Percentiles rank a stretch among this genome's conserved stretches.
phyloP scores from a whole-genome alignment of 495 filamentous ascomycete species.

The Pyrenula massariospora region DNA sequence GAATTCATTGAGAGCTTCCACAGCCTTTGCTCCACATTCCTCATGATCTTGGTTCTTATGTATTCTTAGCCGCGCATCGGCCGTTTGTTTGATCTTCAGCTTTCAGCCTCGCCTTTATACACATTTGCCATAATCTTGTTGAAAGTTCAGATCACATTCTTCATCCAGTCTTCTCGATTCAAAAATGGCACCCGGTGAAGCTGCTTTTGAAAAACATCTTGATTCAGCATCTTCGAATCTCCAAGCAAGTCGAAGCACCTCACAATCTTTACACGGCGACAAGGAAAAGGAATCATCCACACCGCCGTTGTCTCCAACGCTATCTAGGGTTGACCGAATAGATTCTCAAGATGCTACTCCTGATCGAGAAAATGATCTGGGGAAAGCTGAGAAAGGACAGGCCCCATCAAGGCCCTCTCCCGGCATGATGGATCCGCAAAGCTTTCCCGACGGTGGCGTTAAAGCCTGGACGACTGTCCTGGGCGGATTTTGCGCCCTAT shows the following conservation, averaged over 20 bases:
- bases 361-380: background rate
- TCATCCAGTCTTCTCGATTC: background rate
- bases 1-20: too few species aligned
- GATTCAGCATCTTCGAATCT: background rate
- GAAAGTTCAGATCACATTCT: too few species aligned
- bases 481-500: constrained; percentile 52
- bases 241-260: background rate
- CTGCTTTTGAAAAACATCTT: background rate
- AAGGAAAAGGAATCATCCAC: background rate
- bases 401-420: background rate
- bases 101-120: too few species aligned
- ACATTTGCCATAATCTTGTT: too few species aligned
- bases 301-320: background rate
- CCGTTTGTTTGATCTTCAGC: too few species aligned
- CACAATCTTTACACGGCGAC: background rate
- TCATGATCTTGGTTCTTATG: background rate
- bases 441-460: constrained; percentile 54
- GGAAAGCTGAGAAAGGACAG: background rate
- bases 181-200: background rate
- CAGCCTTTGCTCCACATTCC: background rate
- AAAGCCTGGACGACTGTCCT: constrained; percentile 56
- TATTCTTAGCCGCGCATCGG: background rate
- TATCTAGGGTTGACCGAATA: background rate
- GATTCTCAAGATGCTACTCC: background rate
- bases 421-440: background rate